phyloP scores from a whole-genome alignment of 768 basidiomycete species.

The Pholiota conissans region DNA sequence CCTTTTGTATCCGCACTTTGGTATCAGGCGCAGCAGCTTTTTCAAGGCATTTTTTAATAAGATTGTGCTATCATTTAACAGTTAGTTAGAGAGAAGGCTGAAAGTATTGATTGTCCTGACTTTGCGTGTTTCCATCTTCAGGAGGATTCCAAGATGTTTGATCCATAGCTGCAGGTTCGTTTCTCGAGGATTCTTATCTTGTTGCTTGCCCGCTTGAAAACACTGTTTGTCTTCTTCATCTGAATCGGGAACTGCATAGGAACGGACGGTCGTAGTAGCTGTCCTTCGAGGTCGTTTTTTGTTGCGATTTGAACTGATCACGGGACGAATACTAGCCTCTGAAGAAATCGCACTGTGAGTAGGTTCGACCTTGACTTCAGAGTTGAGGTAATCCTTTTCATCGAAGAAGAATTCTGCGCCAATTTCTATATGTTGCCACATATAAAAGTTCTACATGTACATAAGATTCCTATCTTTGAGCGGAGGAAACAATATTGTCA shows the following conservation, averaged over 20 bases:
- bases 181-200: conserved; percentile 39
- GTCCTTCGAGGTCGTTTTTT: conserved; percentile 63
- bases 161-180: conserved; percentile 65
- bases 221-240: conserved; percentile 51
- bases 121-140: conserved; percentile 71
- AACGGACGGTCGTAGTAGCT: conserved; percentile 49
- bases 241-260: conserved; percentile 68
- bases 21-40: conserved; percentile 39
- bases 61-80: conserved; percentile 51
- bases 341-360: conserved; percentile 25
- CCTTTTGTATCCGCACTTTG: conserved; percentile 63
- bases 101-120: conserved; percentile 33
- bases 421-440: conserved; percentile 62
- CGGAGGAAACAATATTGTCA: not conserved
- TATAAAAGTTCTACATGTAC: conserved; percentile 44
- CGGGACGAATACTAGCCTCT: conserved; percentile 15
- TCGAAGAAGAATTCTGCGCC: conserved; percentile 70
- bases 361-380: conserved; percentile 45
- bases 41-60: conserved; percentile 58
- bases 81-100: conserved; percentile 1
- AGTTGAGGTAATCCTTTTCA: conserved; percentile 64
- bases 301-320: conserved; percentile 26
- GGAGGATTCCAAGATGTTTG: conserved; percentile 56
- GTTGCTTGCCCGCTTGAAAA: conserved; percentile 37
- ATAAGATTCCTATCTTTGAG: not conserved